Evolutionary conservation across 1,284 basidiomycete genomes (phyloP), one percentile per base, ranked within the genome.

Genomic region (Trichosporon sp.): DNA sequence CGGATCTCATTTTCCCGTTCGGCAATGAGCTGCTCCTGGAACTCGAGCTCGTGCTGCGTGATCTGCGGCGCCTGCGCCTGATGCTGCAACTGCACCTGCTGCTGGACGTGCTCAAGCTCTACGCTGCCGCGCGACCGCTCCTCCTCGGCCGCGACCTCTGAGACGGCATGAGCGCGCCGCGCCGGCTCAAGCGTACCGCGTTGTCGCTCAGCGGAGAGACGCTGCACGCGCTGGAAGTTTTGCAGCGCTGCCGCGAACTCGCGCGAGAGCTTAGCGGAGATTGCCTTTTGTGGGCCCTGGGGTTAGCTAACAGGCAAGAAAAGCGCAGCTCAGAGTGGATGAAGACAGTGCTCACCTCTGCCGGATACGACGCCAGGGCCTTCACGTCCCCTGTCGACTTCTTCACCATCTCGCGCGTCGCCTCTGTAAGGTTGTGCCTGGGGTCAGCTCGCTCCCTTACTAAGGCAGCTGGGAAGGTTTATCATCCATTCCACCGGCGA

Each of bases 1-100:
- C 92, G 89, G 71, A 99, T 99, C 80, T 98, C 96, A 0, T 87
- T 87, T 82, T 99, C 96, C 19, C 97, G 92, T 82, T 98, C 96
- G 71, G 92, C 92, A 73, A 99, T 97, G 46, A 99, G 86, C 11
- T 93, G 92, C 79, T 99, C 96, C 81, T 99, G 97, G 82, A 96
- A 96, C 46, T 94, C 94, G 35, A 98, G 88, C 82, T 99, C 96
- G 75, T 93, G 91, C 0, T 92, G 91, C 0, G 93, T 91, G 66
- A 96, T 82, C 93, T 89, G 66, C 63, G 79, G 77, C 37, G 72
- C 73, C 56, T 79, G 82, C 32, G 73, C 74, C 72, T 84, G 83
- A 31, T 64, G 35, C 69, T 81, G 77, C 31, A 75, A 61, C 68
- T 80, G 77, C 35, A 73, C 70, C 67, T 81, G 83, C 69, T 80